Percentiles rank a stretch among this genome's conserved stretches.
Conservation (phyloP, 225 moss, liverwort and hornwort species). For the Pleurozium schreberi region DNA sequence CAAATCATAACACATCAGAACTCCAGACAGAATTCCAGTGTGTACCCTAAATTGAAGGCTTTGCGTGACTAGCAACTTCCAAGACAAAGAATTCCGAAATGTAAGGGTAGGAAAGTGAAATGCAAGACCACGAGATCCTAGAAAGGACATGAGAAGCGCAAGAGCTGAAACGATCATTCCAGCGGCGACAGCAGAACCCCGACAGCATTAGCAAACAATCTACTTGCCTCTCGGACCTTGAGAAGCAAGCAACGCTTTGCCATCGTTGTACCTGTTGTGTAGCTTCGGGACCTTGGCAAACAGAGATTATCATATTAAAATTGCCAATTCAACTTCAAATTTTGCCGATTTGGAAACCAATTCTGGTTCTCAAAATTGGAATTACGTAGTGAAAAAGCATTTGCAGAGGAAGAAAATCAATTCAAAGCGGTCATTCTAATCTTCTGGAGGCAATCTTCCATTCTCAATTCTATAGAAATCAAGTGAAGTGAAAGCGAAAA, state of each 20-base stretch:
- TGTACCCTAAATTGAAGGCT: not conserved
- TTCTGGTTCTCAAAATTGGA: not conserved
- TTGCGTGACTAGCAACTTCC: not conserved
- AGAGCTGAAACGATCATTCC: conserved; percentile 71
- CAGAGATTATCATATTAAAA: no score
- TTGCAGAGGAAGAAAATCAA: not conserved
- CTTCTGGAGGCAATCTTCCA: no score
- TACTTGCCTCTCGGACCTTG: conserved; percentile 49
- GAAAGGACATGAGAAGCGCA: not conserved
- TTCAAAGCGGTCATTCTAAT: no score
- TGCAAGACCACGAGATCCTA: not conserved
- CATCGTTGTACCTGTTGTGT: not conserved
- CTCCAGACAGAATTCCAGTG: not conserved
- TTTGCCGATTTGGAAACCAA: not conserved
- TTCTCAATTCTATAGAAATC: no score
- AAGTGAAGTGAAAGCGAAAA: no score
- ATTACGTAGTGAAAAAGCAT: not conserved
- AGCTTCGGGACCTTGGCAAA: conserved; percentile 14
- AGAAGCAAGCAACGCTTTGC: not conserved
- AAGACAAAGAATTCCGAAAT: not conserved
- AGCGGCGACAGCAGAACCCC: conserved; percentile 49
- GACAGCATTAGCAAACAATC: conserved; percentile 32
- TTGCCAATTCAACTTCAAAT: not conserved
- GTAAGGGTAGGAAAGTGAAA: not conserved
- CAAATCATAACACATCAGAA: not conserved